Evolutionary conservation across 83 land plant species (phyloP).

Genomic region (Picea engelmannii): DNA sequence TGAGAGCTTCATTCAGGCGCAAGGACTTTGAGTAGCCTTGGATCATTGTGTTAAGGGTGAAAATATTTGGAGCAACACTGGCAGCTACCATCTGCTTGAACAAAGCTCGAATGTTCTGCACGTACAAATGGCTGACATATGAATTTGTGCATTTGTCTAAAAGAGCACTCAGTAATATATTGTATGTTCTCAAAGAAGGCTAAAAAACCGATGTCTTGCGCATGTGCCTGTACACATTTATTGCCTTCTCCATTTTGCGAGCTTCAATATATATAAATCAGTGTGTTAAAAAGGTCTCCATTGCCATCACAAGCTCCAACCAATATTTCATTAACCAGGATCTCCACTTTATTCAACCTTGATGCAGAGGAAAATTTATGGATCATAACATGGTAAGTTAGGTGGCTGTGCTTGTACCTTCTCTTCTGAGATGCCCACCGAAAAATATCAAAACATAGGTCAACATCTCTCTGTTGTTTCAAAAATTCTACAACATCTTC

Average conservation of each 20-base stretch:
- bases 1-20: slow-evolving; percentile 60
- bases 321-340: slow-evolving; percentile 29
- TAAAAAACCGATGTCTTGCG: slow-evolving; percentile 20
- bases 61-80: slow-evolving; percentile 58
- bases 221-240: slow-evolving; percentile 58
- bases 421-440: slow-evolving; percentile 24
- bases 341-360: slow-evolving; percentile 39
- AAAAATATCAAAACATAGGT: slow-evolving; percentile 12
- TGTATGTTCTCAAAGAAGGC: slow-evolving; percentile 53
- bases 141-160: slow-evolving; percentile 40
- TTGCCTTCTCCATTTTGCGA: slow-evolving; percentile 40
- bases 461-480: background rate
- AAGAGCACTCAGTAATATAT: slow-evolving; percentile 44
- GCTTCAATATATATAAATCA: slow-evolving; percentile 44
- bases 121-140: slow-evolving; percentile 49
- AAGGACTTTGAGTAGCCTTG: slow-evolving; percentile 57
- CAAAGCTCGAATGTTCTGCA: slow-evolving; percentile 48
- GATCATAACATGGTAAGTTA: slow-evolving; percentile 39
- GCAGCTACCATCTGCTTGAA: slow-evolving; percentile 61
- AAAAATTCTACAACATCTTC: background rate
- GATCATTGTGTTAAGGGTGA: slow-evolving; percentile 53
- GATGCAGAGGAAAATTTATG: slow-evolving; percentile 46
- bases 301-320: slow-evolving; percentile 18
- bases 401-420: slow-evolving; percentile 31
- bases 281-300: slow-evolving; percentile 40